Base-by-base conservation (phyloP, 352 stramenopile species). In the Globisporangium spiculum region DNA sequence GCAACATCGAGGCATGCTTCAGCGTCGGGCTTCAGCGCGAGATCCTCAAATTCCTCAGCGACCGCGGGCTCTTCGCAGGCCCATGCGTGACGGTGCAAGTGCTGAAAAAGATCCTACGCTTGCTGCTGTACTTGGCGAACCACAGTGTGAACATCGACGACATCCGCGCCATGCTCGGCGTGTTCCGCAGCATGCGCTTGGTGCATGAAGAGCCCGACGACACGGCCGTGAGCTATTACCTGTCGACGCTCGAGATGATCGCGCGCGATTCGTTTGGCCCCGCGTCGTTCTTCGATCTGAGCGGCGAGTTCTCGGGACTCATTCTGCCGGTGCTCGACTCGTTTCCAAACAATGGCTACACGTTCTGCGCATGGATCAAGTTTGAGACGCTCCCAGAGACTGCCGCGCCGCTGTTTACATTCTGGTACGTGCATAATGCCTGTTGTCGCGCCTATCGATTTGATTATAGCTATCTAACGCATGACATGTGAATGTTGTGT, bases 171-270 rank as follows among this genome's bases (percentile, higher is more conserved):
- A 95, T 95, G 87, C 79, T 95, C 20, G 73, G 72, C 8, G 85
- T 93, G 34, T 93, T 95, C 69, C 86, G 86, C 36, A 89, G 84
- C 38, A 73, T 75, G 60, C 84, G 85, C 3, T 84, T 92, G 75
- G 73, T 83, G 64, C 75, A 91, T 48, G 80, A 93, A 59, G 76
- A 83, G 38, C 85, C 85, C 0, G 80, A 93, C 38, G 87, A 95
- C 68, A 70, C 81, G 26, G 75, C 84, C 4, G 78, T 95, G 63
- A 90, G 85, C 61, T 91, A 86, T 52, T 95, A 92, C 53, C 67
- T 95, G 60, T 84, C 87, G 22, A 92, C 87, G 41, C 76, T 95
- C 59, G 87, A 95, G 73, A 92, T 95, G 84, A 93, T 95, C 60
- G 87, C 87, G 41, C 80, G 87, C 32, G 86, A 93, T 58, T 92